phyloP scores from a whole-genome alignment of 495 filamentous ascomycete species.

The Xylaria castorea region DNA sequence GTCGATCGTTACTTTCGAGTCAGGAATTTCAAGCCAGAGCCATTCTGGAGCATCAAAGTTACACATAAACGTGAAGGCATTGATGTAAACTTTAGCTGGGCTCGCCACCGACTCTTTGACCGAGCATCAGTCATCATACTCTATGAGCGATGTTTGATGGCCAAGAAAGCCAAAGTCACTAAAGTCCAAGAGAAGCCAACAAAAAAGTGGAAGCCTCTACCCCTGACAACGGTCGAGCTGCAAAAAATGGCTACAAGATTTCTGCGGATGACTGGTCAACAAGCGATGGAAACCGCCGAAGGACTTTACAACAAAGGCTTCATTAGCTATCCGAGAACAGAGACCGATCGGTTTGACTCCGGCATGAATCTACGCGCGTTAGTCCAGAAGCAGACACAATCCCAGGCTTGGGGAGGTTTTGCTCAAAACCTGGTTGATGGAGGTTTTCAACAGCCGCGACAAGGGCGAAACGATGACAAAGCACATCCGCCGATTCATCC shows the following conservation, averaged over 20 bases:
- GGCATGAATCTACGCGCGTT: constrained; percentile 84
- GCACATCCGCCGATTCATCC: constrained; percentile 98
- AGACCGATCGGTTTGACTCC: constrained; percentile 94
- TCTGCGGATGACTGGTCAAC: constrained; percentile 81
- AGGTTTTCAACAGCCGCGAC: constrained; percentile 79
- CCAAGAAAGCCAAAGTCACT: constrained; percentile 78
- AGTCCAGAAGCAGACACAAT: constrained; percentile 82
- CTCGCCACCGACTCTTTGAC: constrained; percentile 84
- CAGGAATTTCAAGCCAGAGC: constrained; percentile 89
- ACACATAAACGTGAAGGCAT: constrained; percentile 77
- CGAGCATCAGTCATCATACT: constrained; percentile 79
- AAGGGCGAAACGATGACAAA: constrained; percentile 89
- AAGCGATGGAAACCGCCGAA: constrained; percentile 90
- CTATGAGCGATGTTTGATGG: constrained; percentile 80
- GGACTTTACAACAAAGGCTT: constrained; percentile 91
- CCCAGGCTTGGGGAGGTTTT: constrained; percentile 79
- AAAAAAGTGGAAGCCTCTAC: constrained; percentile 91
- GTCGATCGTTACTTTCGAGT: constrained; percentile 94
- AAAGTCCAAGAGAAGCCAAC: constrained; percentile 90
- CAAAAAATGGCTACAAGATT: constrained; percentile 93
- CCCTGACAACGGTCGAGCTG: constrained; percentile 96
- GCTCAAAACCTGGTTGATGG: constrained; percentile 81
- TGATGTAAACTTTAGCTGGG: constrained; percentile 86
- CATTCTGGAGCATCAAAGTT: constrained; percentile 91
- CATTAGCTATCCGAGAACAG: constrained; percentile 96